phyloP scores from a whole-genome alignment of 352 stramenopile genomes.

The Pythium utonaiense region DNA sequence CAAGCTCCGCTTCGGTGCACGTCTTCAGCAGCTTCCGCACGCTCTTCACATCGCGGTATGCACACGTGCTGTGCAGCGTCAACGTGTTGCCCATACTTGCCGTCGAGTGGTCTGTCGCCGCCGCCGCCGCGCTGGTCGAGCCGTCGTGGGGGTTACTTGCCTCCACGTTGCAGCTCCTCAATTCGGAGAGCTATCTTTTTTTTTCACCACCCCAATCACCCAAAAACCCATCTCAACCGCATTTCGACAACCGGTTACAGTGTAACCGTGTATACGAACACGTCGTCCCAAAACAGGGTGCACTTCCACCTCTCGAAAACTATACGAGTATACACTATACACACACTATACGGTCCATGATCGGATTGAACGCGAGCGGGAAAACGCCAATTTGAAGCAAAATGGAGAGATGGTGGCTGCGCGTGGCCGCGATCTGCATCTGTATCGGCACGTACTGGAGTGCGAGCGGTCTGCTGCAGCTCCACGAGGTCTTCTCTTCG shows the following conservation, averaged over 20 bases:
- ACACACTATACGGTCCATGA: neutral
- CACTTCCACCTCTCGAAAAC: too few species aligned
- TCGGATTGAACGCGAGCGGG: neutral
- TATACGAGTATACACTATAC: neutral
- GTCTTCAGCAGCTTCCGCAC: constrained; percentile 61
- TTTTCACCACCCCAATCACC: constrained; percentile 3
- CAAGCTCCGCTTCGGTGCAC: constrained; percentile 57
- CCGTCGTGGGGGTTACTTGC: constrained; percentile 11
- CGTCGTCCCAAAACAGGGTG: neutral
- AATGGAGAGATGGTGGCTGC: constrained; percentile 2
- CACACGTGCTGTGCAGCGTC: constrained; percentile 80
- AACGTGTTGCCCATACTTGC: constrained; percentile 74
- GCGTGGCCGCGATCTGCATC: neutral
- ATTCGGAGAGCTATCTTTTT: constrained; percentile 14
- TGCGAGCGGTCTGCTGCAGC: constrained; percentile 24
- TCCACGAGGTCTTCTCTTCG: constrained; percentile 29
- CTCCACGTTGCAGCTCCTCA: constrained; percentile 1
- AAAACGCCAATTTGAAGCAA: constrained; percentile 6
- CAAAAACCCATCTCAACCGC: constrained; percentile 16
- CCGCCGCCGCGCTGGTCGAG: neutral
- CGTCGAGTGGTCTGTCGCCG: neutral
- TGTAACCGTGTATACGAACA: neutral
- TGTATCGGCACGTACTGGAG: constrained; percentile 26
- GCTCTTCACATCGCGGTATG: constrained; percentile 58
- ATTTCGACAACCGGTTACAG: constrained; percentile 9